Evolutionary conservation across 208 protist species (phyloP), one percentile per base, ranked within the genome.

Genomic region (Acanthamoeba culbertsoni): DNA sequence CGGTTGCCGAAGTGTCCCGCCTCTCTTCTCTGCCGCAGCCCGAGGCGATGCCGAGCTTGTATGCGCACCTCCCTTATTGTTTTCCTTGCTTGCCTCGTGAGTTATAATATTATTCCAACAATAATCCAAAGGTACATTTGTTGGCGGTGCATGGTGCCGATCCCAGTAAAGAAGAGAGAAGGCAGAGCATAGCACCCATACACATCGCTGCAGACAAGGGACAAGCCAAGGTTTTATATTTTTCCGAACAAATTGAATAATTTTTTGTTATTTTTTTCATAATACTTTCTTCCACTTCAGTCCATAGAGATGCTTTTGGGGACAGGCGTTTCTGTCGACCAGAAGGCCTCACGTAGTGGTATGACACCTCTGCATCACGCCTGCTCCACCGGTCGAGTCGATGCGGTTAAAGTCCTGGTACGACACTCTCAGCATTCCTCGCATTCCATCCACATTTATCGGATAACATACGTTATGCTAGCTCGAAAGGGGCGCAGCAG

Each of bases 311-410:
- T 26, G 63, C n/a, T n/a, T n/a, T n/a, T 86, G 12, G 75, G 55
- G 75, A n/a, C 45, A 2, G 45, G 40, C 26, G 45, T 40, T 2
- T 6, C 37, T 6, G 40, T 86, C 3, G 28, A 59, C 23, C 75
- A 86, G 18, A 48, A 55, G 40, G n/a, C 75, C 26, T 37, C 45
- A 16, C 40, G 55, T 12, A 26, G 75, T 8, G 75, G 28, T 16
- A 86, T 86, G 75, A 86, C 75, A 5, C 45, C 75, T 48, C 75
- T 86, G 4, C 75, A 86, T 28, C 75, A 86, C 46, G 75, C 75
- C 26, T 48, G 45, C 33, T 48, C 75, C 40, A 59, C 23, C 5
- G 75, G 75, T 33, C 37, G n/a, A 12, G 26, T 86, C 28, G 45
- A 86, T 3, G 46, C 42, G n/a, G 75, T 86, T 8, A 4, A 16